Conservation (phyloP, 164 flowering plant species). For the Nymphaea colorata region DNA sequence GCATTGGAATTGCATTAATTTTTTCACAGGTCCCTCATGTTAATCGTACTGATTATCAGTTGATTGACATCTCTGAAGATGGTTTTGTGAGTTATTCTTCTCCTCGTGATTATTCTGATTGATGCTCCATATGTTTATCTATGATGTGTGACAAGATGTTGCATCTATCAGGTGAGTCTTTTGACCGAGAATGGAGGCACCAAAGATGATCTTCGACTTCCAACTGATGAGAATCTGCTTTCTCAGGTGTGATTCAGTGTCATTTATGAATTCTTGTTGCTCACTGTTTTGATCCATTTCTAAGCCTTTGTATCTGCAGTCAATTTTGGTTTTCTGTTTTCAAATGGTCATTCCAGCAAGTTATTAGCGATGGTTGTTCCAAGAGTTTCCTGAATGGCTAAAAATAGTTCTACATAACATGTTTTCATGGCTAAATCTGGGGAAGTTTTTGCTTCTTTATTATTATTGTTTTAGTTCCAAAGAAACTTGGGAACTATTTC, state of each 20-base stretch:
- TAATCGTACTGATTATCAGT: slow-evolving; percentile 30
- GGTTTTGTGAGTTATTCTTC: slow-evolving; percentile 15
- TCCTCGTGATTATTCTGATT: background rate
- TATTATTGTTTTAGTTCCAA: no score
- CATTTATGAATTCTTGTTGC: background rate
- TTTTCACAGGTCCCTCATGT: slow-evolving; percentile 28
- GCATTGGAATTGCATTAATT: background rate
- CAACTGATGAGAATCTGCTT: slow-evolving; percentile 14
- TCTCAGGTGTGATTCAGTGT: slow-evolving; percentile 1
- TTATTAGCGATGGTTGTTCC: no score
- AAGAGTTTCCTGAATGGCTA: no score
- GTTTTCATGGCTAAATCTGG: no score
- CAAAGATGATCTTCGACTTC: slow-evolving; percentile 15
- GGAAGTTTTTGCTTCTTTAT: no score
- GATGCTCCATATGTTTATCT: background rate
- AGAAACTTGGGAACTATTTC: no score
- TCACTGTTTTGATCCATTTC: background rate
- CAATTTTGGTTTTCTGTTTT: no score
- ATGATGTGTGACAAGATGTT: background rate
- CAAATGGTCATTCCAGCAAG: background rate
- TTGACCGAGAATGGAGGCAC: slow-evolving; percentile 15
- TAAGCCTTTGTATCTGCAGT: background rate
- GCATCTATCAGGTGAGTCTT: slow-evolving; percentile 14
- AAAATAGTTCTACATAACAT: no score
- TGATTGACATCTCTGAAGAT: slow-evolving; percentile 30